These are phyloP conservation scores for Eremochloa ophiuroides DNA, from an alignment of 176 grass and related monocot species.

Conservation along the genomic window DNA sequence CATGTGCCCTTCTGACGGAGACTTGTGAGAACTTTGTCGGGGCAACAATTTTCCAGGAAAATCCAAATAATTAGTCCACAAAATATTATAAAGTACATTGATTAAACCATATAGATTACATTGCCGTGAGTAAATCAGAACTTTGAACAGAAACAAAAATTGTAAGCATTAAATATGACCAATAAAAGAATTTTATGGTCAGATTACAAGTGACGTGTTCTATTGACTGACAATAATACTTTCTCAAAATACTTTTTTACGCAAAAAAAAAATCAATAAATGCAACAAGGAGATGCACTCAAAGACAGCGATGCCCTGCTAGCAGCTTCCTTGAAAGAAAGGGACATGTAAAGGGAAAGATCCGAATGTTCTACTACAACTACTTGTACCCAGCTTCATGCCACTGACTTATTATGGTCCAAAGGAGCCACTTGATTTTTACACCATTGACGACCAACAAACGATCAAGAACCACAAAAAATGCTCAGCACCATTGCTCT, in stretches of 20 bases:
- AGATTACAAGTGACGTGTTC: not conserved
- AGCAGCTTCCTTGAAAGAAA: constrained; percentile 20
- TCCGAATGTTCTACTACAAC: not conserved
- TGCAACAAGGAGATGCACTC: constrained; percentile 5
- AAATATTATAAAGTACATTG: not conserved
- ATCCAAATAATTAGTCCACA: not conserved
- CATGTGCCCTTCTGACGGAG: not conserved
- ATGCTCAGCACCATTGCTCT: not conserved
- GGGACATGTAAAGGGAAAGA: constrained; percentile 18
- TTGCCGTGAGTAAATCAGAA: not conserved
- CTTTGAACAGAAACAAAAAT: not conserved
- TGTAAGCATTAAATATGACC: not conserved
- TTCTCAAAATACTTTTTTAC: not conserved
- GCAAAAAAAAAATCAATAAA: not conserved
- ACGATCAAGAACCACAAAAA: constrained; percentile 22
- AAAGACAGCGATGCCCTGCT: not conserved
- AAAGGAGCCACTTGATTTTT: constrained; percentile 6
- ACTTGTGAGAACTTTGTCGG: not conserved
- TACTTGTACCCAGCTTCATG: not conserved
- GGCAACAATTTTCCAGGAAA: not conserved
- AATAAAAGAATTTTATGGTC: constrained; percentile 1
- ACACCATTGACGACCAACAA: not conserved
- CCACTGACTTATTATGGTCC: not conserved
- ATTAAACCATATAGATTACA: not conserved
- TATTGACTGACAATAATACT: not conserved